Conservation (phyloP, 2,329 filamentous ascomycete genomes). For the Cordyceps farinosa region DNA sequence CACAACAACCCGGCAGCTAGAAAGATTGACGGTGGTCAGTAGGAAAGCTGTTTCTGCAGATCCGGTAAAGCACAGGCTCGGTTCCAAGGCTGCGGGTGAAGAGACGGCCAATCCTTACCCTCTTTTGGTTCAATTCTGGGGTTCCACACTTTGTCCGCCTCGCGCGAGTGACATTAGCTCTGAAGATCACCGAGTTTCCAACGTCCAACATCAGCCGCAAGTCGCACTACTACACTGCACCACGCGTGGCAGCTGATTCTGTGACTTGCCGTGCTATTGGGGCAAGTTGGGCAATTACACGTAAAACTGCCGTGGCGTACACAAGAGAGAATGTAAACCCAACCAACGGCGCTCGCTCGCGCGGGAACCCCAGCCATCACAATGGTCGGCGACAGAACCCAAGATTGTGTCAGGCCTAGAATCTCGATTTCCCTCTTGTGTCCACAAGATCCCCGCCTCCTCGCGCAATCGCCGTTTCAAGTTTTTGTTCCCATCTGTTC, state of each 20-base stretch:
- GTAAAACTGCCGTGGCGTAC: not conserved
- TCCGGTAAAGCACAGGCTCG: not conserved
- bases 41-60: not conserved
- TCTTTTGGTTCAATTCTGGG: not conserved
- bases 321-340: too few relatives aligned
- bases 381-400: not conserved
- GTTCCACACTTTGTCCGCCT: not conserved
- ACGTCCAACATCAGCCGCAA: constrained; percentile 1
- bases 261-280: not conserved
- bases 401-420: not conserved
- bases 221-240: not conserved
- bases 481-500: not conserved
- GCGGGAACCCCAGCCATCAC: not conserved
- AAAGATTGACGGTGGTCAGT: too few relatives aligned
- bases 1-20: too few relatives aligned
- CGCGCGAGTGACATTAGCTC: not conserved
- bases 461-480: not conserved
- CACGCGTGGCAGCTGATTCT: not conserved
- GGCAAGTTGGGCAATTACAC: not conserved
- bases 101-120: not conserved
- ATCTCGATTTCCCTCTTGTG: not conserved
- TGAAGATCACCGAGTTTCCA: not conserved
- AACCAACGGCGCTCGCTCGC: not conserved
- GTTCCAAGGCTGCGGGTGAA: not conserved
- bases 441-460: not conserved